These are phyloP conservation scores for Botrytis elliptica DNA, from an alignment of 2,329 filamentous ascomycete genomes.

Conservation along the genomic window DNA sequence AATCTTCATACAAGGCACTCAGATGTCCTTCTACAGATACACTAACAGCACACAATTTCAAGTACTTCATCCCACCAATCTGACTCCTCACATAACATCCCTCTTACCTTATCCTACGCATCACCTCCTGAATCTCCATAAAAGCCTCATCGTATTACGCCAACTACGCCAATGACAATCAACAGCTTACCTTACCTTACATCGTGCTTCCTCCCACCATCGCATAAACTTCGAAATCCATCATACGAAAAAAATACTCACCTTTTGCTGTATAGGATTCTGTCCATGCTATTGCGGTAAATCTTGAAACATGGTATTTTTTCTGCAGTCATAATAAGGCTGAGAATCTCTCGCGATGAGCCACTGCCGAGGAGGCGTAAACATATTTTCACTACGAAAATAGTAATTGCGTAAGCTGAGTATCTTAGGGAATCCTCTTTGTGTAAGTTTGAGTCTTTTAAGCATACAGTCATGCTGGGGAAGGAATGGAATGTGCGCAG, in stretches of 20 bases:
- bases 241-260: not conserved
- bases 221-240: not conserved
- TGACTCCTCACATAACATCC: not conserved
- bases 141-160: not conserved
- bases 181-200: not conserved
- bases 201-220: not conserved
- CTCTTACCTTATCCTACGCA: not conserved
- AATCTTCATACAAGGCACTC: not conserved
- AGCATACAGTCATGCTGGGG: not conserved
- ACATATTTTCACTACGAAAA: not conserved
- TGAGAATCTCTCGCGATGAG: not conserved
- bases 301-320: not conserved
- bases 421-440: not conserved
- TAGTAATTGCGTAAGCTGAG: not conserved
- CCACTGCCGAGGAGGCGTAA: not conserved
- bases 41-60: not conserved
- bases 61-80: not conserved
- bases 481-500: not conserved
- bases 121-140: not conserved
- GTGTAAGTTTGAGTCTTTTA: not conserved
- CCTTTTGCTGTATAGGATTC: not conserved
- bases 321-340: not conserved
- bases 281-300: accelerated
- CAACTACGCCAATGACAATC: not conserved
- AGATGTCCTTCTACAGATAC: not conserved